Percentiles rank a stretch among this genome's conserved stretches.
These are phyloP conservation scores for Anethum foeniculum DNA, from an alignment of 140 eudicot genomes.

Conservation along the genomic window DNA sequence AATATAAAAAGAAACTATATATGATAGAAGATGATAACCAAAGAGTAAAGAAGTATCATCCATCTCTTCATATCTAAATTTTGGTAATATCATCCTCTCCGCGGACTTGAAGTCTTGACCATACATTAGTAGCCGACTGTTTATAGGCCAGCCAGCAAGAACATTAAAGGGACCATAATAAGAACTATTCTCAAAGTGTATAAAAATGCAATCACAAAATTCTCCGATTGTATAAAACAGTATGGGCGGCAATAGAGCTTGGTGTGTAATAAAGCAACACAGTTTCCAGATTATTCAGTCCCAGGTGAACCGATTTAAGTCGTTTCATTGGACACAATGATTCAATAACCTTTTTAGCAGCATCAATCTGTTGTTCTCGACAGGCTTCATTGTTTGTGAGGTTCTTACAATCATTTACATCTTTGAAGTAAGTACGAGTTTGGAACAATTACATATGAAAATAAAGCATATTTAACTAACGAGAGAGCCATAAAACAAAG, in stretches of 20 bases:
- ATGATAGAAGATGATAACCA: too few relatives aligned
- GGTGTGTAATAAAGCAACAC: conserved; percentile 24
- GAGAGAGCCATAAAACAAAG: background rate
- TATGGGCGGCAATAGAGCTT: conserved; percentile 63
- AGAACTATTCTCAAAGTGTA: too few relatives aligned
- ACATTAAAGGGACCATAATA: too few relatives aligned
- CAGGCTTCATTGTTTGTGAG: conserved; percentile 40
- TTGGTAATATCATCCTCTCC: too few relatives aligned
- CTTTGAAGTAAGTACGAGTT: background rate
- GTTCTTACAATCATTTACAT: conserved; percentile 38
- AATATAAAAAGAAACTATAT: too few relatives aligned
- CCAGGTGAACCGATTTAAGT: background rate
- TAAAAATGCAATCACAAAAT: too few relatives aligned
- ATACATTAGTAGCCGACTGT: too few relatives aligned
- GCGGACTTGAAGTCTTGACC: too few relatives aligned
- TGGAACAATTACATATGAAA: background rate
- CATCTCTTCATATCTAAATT: too few relatives aligned
- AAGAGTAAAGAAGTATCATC: too few relatives aligned
- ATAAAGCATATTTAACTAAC: background rate
- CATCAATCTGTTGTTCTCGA: conserved; percentile 40
- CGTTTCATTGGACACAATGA: conserved; percentile 35
- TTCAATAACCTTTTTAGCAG: conserved; percentile 55
- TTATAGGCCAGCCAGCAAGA: too few relatives aligned
- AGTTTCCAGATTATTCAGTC: background rate
- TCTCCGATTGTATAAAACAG: conserved; percentile 34